Base-by-base conservation (phyloP, 1,284 basidiomycete genomes). In the Apiotrichum mycotoxinovorans region DNA sequence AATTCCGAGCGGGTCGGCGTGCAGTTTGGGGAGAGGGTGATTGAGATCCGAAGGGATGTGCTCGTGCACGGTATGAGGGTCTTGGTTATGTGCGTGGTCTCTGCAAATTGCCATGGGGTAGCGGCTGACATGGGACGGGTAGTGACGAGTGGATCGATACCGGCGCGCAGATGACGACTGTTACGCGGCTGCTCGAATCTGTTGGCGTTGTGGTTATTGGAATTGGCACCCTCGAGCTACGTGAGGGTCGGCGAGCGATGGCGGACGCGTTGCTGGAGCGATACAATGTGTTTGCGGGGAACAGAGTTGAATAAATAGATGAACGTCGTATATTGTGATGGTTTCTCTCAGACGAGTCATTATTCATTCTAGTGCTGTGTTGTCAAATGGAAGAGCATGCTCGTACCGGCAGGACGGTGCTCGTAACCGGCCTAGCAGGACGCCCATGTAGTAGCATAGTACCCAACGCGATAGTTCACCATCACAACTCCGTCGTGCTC, bases 131-230 rank as follows among this genome's bases (percentile, higher is more conserved):
- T n/a, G n/a, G n/a, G n/a, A n/a, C n/a, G n/a, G n/a, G 18, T 40
- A 62, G 60, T 9, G 60, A 62, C 52, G 60, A 62, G 44, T 62
- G 60, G 60, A 58, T 62, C 52, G 60, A 62, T 20, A 49, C 52
- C 22, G 60, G 60, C 2, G 48, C 60, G 4, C 53, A 55, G 25
- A 62, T 62, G 56, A 41, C 40, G 8, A 23, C 47, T 0, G n/a
- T 53, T 9, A 51, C 49, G 25, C 33, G 41, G 8, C 27, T 55
- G 37, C 46, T 62, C 17, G 60, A 62, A 30, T 22, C 23, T 1
- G 20, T 33, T 4, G 56, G 53, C 18, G 53, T 52, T 20, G 37
- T 44, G 18, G 45, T 62, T 5, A 37, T 44, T 25, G 60, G 60
- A 11, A 52, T 62, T 27, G 60, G 42, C 11, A 62, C 60, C 5